These are phyloP conservation scores for Nannizzia gypsea DNA, from an alignment of 2,329 filamentous ascomycete species.

Conservation along the genomic window DNA sequence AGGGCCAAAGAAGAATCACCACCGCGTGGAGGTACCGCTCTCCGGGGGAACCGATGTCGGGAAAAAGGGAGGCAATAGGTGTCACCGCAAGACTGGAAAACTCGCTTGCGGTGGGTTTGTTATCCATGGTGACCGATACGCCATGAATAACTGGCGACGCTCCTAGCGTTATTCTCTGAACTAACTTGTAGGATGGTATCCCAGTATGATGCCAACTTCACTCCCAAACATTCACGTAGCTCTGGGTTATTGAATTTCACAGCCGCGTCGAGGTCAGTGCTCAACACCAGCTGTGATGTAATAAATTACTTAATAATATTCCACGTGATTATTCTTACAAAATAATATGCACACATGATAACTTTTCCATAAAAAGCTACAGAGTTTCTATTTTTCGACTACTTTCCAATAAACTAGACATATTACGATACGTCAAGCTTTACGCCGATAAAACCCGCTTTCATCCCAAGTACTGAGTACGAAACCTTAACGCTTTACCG, in stretches of 20 bases:
- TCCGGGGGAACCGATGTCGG: conserved; percentile 20
- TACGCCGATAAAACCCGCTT: too few species aligned
- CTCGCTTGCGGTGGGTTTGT: not conserved
- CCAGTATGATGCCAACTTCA: not conserved
- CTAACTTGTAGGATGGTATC: not conserved
- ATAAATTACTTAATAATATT: not conserved
- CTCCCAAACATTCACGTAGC: not conserved
- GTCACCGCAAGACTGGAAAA: conserved; percentile 12
- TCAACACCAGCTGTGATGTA: not conserved
- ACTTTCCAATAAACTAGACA: too few species aligned
- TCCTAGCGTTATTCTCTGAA: not conserved
- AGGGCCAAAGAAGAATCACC: conserved; percentile 84
- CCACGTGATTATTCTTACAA: too few species aligned
- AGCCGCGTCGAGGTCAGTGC: not conserved
- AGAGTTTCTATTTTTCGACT: too few species aligned
- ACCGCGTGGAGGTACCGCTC: conserved; percentile 48
- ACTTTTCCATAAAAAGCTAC: too few species aligned
- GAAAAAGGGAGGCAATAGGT: conserved; percentile 33
- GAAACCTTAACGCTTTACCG: too few species aligned
- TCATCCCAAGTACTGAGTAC: too few species aligned
- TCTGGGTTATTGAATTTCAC: not conserved
- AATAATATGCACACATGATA: too few species aligned
- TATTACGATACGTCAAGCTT: too few species aligned
- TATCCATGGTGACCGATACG: not conserved
- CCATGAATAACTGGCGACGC: not conserved